These are phyloP conservation scores for Coniochaeta pulveracea DNA, from an alignment of 2,329 filamentous ascomycete genomes.

Conservation along the genomic window DNA sequence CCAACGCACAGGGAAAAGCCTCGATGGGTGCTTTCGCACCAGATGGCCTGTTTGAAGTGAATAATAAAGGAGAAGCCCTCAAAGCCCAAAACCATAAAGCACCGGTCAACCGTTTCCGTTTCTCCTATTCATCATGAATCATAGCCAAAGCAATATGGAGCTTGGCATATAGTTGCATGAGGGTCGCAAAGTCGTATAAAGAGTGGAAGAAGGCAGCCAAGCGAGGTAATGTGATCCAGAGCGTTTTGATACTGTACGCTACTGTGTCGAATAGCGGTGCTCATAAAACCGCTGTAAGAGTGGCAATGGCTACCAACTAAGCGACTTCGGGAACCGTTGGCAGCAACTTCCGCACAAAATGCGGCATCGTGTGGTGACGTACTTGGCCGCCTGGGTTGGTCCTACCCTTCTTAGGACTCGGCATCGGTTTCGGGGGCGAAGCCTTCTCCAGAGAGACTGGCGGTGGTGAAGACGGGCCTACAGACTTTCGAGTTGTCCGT, in stretches of 20 bases:
- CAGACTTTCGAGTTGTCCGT: slow-evolving; percentile 36
- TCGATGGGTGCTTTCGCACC: too few species aligned
- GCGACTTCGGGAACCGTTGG: slow-evolving; percentile 23
- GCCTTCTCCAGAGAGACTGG: slow-evolving; percentile 24
- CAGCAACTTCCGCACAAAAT: slow-evolving; percentile 24
- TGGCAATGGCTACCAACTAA: slow-evolving; percentile 9
- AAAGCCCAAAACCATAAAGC: slow-evolving; percentile 1
- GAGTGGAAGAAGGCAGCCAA: background rate
- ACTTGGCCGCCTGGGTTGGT: slow-evolving; percentile 24
- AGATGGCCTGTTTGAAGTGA: too few species aligned
- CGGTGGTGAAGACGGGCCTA: slow-evolving; percentile 47
- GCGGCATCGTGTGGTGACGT: slow-evolving; percentile 19
- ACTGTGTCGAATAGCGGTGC: too few species aligned
- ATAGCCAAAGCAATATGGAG: background rate
- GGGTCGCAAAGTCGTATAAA: background rate
- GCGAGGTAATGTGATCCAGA: background rate
- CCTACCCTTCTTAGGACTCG: slow-evolving; percentile 31
- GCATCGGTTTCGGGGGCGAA: slow-evolving; percentile 23
- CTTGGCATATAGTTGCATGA: slow-evolving; percentile 2
- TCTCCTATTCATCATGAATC: slow-evolving; percentile 4
- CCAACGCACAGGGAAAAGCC: too few species aligned
- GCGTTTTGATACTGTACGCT: too few species aligned
- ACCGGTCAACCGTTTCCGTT: slow-evolving; percentile 3
- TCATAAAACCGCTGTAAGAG: too few species aligned
- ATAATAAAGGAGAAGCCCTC: too few species aligned